Evolutionary conservation across 176 grass and related monocot species (phyloP), one percentile per base, ranked within the genome.

Genomic region (Miscanthus lutarioriparius): DNA sequence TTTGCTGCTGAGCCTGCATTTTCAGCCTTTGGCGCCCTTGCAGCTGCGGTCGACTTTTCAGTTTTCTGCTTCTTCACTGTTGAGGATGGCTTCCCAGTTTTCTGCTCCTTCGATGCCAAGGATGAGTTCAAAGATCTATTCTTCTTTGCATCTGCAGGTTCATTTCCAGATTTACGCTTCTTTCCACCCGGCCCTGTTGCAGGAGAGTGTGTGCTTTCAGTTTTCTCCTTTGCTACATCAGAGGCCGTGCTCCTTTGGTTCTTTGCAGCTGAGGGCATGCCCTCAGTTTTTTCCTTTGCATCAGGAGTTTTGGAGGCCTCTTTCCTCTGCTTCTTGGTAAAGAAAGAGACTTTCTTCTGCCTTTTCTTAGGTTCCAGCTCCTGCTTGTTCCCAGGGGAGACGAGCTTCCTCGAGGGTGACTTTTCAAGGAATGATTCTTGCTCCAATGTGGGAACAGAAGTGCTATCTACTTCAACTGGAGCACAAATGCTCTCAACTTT

Each of bases 361-460:
- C 15, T 67, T 40, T 70, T 61, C 32, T 69, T 84, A 25, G 80
- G 9, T 51, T 80, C 79, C 30, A 51, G 72, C 33, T 77, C 70
- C 69, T 77, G 75, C 47, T 86, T 91, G 62, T 61, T 83, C 64
- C 76, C 45, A 22, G 76, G 54, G 62, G 67, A 85, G 47, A 79
- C 75, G 69, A 33, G 13, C 75, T 78, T 81, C 63, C 81, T 62
- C n/a, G 40, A 74, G 80, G 64, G 53, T 28, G 16, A 25, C 37
- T 80, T 89, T 70, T 30, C 87, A 80, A 47, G 48, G 67, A 70
- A 20, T 40, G 53, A 10, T 69, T 85, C 82, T 85, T 81, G 82
- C 12, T 85, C 62, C 33, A 85, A 32, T 22, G 12, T 33, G 36
- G 25, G 51, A 64, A 19, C 8, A 37, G 67, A 33, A 20, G 19